Base-by-base conservation (phyloP, 257 asterid species). In the Haberlea rhodopensis region DNA sequence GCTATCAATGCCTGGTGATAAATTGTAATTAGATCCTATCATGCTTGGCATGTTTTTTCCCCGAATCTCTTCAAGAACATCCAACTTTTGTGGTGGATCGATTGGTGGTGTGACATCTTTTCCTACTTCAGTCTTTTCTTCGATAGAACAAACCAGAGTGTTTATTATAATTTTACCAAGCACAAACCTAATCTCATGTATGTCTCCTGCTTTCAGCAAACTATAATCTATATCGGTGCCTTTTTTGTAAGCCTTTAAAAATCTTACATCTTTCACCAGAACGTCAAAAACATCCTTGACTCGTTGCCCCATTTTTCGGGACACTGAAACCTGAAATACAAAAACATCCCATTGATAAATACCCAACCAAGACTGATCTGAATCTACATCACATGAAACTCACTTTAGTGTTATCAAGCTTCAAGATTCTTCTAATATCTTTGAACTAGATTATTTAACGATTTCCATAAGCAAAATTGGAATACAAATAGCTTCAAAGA, bases 111-210 rank as follows among this genome's bases (percentile, higher is more conserved):
- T 9, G 27, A 57, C 68, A 51, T 62, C 63, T 23, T 71, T 75
- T 72, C 68, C 70, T 21, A 15, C 48, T 66, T 75, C 46, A 18
- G 67, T 8, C 53, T 8, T 64, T 10, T 53, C 76, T 29, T 27
- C 62, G 37, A n/a, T 46, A 54, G 31, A 43, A 46, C 62, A 70
- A 74, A 65, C 75, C 75, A 91, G 65, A 32, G 90, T 79, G 31
- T 68, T 67, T 53, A 81, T 16, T 68, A 91, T 83, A 67, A 91
- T 81, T 75, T 68, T 80, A 43, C 98, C 96, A 23, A 91, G 85
- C 66, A 83, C 90, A 32, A 81, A 91, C 83, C 94, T 84, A 52
- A 75, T 53, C 78, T 88, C 95, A 3, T 31, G 24, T 57, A 28
- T 23, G 9, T 74, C 53, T 48, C 91, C 98, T 28, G 40, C 55